These are phyloP conservation scores for Phytophthora hibernalis DNA, from an alignment of 352 stramenopile genomes.

Conservation along the genomic window DNA sequence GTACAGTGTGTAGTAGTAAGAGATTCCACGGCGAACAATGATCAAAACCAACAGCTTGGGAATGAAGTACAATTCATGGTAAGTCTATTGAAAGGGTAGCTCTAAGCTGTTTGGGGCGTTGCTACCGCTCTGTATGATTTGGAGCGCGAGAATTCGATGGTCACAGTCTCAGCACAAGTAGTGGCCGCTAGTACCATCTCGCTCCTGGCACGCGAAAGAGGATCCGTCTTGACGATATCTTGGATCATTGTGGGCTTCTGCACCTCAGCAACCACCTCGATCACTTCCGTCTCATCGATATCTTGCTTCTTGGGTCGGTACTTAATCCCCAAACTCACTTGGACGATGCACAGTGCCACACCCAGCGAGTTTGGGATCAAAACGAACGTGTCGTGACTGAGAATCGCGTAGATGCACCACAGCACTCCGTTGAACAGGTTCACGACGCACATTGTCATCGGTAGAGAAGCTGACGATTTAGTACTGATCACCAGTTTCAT, in stretches of 20 bases:
- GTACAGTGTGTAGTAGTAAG: too few species aligned
- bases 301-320: slow-evolving; percentile 29
- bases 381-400: slow-evolving; percentile 52
- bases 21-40: too few species aligned
- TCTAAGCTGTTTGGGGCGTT: slow-evolving; percentile 13
- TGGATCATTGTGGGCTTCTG: slow-evolving; percentile 1
- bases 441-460: slow-evolving; percentile 52
- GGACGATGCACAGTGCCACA: slow-evolving; percentile 31
- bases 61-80: neutral
- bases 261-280: slow-evolving; percentile 14
- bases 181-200: slow-evolving; percentile 16
- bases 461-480: slow-evolving; percentile 52
- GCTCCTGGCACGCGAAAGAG: slow-evolving; percentile 24
- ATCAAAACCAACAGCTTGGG: too few species aligned
- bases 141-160: slow-evolving; percentile 21
- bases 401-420: slow-evolving; percentile 54
- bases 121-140: slow-evolving; percentile 22
- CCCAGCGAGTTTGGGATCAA: slow-evolving; percentile 49
- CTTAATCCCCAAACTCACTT: slow-evolving; percentile 37
- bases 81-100: neutral
- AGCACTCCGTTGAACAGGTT: slow-evolving; percentile 51
- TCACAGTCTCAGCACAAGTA: slow-evolving; percentile 10
- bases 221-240: slow-evolving; percentile 14
- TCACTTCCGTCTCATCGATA: neutral
- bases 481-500: slow-evolving; percentile 48